A percentile compares a stretch with the other conserved stretches of the same genome.
phyloP scores from a whole-genome alignment of 352 stramenopile genomes.

The Phytophthora europaea region DNA sequence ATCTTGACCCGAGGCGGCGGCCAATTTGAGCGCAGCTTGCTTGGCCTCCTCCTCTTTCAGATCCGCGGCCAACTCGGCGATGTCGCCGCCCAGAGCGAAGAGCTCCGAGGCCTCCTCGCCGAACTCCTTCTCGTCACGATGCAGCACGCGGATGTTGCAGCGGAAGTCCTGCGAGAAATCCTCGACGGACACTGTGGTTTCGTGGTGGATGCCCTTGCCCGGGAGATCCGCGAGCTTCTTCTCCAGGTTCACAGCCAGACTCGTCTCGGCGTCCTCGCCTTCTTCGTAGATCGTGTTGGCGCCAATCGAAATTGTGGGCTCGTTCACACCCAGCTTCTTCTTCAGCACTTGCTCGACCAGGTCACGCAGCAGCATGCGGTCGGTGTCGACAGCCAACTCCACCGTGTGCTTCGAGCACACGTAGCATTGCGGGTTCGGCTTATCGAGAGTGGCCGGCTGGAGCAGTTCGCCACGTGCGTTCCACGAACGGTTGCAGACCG shows the following conservation, averaged over 20 bases:
- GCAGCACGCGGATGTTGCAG: slow-evolving; percentile 84
- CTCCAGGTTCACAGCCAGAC: slow-evolving; percentile 85
- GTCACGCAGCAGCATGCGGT: slow-evolving; percentile 81
- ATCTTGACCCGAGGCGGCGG: slow-evolving; percentile 9
- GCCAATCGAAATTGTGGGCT: slow-evolving; percentile 89
- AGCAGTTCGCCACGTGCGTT: slow-evolving; percentile 93
- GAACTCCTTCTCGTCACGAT: slow-evolving; percentile 71
- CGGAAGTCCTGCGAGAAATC: slow-evolving; percentile 97
- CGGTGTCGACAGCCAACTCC: slow-evolving; percentile 92
- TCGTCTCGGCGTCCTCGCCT: slow-evolving; percentile 92
- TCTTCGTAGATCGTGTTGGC: slow-evolving; percentile 96
- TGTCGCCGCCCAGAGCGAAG: slow-evolving; percentile 81
- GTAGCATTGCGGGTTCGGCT: slow-evolving; percentile 96
- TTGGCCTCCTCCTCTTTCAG: slow-evolving; percentile 51
- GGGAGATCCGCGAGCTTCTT: slow-evolving; percentile 93
- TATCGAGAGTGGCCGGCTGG: slow-evolving; percentile 89
- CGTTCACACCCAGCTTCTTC: slow-evolving; percentile 91
- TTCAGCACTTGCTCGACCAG: slow-evolving; percentile 89
- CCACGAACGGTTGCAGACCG: slow-evolving; percentile 94
- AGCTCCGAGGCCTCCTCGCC: slow-evolving; percentile 75
- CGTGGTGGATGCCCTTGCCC: slow-evolving; percentile 93
- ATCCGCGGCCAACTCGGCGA: slow-evolving; percentile 64
- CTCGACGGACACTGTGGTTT: slow-evolving; percentile 93
- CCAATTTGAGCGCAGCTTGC: slow-evolving; percentile 36
- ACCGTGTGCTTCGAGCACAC: slow-evolving; percentile 96